Evolutionary conservation across 1,284 basidiomycete genomes (phyloP).

Genomic region (Pulveroboletus sp.): DNA sequence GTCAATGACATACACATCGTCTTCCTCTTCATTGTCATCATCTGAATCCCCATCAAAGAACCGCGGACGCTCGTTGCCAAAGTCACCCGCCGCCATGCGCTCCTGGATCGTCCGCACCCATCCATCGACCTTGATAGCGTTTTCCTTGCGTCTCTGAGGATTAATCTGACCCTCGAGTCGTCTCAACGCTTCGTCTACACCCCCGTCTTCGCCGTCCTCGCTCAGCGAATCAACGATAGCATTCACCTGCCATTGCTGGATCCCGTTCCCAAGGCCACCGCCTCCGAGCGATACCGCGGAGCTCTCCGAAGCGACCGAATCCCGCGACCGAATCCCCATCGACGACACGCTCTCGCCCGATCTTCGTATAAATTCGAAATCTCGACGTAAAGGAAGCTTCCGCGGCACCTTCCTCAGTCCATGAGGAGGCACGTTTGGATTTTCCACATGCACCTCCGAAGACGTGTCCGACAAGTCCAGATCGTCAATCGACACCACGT

Average conservation of each 20-base stretch:
- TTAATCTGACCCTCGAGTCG: slow-evolving; percentile 84
- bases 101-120: slow-evolving; percentile 77
- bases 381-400: slow-evolving; percentile 67
- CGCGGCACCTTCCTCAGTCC: slow-evolving; percentile 57
- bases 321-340: slow-evolving; percentile 65
- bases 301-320: slow-evolving; percentile 48
- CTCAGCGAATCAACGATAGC: slow-evolving; percentile 76
- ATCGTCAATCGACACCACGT: slow-evolving; percentile 74
- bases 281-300: slow-evolving; percentile 47
- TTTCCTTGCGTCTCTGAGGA: slow-evolving; percentile 64
- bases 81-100: slow-evolving; percentile 61
- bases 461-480: slow-evolving; percentile 73
- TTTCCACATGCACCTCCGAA: slow-evolving; percentile 41
- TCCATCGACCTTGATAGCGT: slow-evolving; percentile 74
- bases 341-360: slow-evolving; percentile 73
- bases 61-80: slow-evolving; percentile 53
- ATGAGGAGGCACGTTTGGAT: slow-evolving; percentile 41
- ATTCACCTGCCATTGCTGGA: slow-evolving; percentile 79
- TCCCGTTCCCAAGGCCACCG: slow-evolving; percentile 49
- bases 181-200: slow-evolving; percentile 76
- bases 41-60: slow-evolving; percentile 38
- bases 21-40: slow-evolving; percentile 47
- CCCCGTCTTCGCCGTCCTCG: slow-evolving; percentile 73
- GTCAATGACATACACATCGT: slow-evolving; percentile 40
- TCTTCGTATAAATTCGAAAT: slow-evolving; percentile 73